phyloP scores from a whole-genome alignment of 2,329 filamentous ascomycete species.

The Fusarium floridanum region DNA sequence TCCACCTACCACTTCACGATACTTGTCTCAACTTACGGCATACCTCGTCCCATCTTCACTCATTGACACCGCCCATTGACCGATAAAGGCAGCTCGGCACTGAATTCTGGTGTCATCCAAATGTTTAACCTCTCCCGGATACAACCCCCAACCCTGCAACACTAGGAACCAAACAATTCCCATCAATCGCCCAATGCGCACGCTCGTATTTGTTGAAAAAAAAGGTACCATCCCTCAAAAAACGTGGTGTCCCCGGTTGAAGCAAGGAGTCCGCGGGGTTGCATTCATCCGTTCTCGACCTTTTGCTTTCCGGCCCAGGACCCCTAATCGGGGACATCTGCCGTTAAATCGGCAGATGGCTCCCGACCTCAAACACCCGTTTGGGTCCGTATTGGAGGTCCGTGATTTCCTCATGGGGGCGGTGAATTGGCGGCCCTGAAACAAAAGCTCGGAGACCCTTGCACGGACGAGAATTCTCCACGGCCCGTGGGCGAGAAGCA shows the following conservation, averaged over 20 bases:
- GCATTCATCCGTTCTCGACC: neutral
- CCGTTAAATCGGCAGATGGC: neutral
- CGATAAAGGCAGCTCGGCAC: neutral
- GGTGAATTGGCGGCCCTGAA: slow-evolving; percentile 1
- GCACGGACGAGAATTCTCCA: slow-evolving; percentile 18
- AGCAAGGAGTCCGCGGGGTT: neutral
- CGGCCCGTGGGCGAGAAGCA: slow-evolving; percentile 4
- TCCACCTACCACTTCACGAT: neutral
- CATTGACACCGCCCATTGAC: neutral
- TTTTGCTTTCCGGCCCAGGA: neutral
- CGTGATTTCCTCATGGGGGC: slow-evolving; percentile 9
- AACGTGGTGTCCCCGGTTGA: neutral
- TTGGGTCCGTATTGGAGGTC: neutral
- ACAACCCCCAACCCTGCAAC: neutral
- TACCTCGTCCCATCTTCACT: neutral
- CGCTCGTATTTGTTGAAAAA: neutral
- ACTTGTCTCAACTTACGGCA: neutral
- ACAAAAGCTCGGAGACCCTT: neutral
- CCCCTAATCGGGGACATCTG: slow-evolving; percentile 4
- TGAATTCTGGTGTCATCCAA: neutral
- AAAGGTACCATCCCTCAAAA: neutral
- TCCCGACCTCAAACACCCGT: neutral
- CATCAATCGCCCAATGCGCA: slow-evolving; percentile 1
- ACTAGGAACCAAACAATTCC: neutral
- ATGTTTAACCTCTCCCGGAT: neutral